Base-by-base conservation (phyloP, 163 green algal species). In the Chlorella variabilis region DNA sequence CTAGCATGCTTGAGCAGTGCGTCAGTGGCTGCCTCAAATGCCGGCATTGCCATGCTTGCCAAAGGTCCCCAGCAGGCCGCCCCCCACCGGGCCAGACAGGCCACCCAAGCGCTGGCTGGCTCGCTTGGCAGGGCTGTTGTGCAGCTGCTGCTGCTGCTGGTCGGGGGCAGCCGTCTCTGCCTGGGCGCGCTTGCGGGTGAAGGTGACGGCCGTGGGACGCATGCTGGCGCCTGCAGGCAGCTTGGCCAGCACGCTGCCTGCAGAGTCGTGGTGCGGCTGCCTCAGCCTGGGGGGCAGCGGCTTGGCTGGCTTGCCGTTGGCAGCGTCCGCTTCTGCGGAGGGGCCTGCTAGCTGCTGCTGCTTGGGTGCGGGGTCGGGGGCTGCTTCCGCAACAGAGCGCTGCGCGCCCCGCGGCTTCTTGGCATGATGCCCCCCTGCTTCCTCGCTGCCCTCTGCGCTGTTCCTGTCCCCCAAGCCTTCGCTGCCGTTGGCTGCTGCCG, bases 51-150 rank as follows among this genome's bases (percentile, higher is more conserved):
- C n/a, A n/a, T n/a, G n/a, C 54, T 29, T 79, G 51, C 36, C 41
- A 36, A 69, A 56, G 7, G 33, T n/a, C 5, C 54, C 54, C 34
- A 79, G 71, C 45, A 77, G 29, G 25, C 38, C 17, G 70, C 70
- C 49, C 34, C 71, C 71, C 25, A 69, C 71, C 1, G 71, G 71
- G 34, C 71, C 71, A 38, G 54, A 58, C 71, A 79, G 36, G 36
- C 71, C 71, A 7, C 54, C 71, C 71, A 79, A 54, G 2, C 71
- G 23, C 54, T 79, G 71, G 36, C 71, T 79, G 54, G 34, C 36
- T 3, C 71, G 71, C 71, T 79, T 79, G 71, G 0, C 3, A 42
- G 7, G 42, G 45, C 45, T 17, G n/a, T 48, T 76, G 21, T 36
- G 58, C 39, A 25, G 58, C 31, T 54, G 71, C 71, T 70, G 39